Evolutionary conservation across 2,329 filamentous ascomycete species (phyloP).

Genomic region (Fusarium sp.): DNA sequence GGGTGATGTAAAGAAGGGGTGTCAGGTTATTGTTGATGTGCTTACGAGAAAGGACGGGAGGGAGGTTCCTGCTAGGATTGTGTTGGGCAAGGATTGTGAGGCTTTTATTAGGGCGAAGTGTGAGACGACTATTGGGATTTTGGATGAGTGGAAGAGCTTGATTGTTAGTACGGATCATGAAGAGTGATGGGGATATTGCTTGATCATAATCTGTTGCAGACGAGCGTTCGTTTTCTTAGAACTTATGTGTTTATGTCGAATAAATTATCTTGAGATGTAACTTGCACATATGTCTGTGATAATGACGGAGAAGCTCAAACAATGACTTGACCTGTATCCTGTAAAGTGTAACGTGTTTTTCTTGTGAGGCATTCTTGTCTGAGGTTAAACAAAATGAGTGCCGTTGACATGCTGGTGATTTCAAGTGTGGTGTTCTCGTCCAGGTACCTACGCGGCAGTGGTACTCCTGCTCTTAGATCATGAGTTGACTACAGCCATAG

Average conservation of each 20-base stretch:
- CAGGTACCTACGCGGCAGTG: not conserved
- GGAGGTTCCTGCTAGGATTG: conserved; percentile 64
- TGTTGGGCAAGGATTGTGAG: conserved; percentile 66
- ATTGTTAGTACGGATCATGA: conserved; percentile 41
- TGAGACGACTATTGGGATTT: conserved; percentile 53
- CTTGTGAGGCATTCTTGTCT: not conserved
- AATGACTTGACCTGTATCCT: not conserved
- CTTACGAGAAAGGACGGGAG: conserved; percentile 65
- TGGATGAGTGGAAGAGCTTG: conserved; percentile 62
- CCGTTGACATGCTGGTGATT: not conserved
- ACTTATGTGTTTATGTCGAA: not conserved
- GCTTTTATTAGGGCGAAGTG: conserved; percentile 57
- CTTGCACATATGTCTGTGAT: not conserved
- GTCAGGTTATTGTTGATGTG: conserved; percentile 65
- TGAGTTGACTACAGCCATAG: no score
- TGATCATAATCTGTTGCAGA: not conserved
- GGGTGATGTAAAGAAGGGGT: conserved; percentile 67
- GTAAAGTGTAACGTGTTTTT: not conserved
- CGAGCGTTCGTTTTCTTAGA: not conserved
- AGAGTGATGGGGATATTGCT: not conserved
- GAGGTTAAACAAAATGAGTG: not conserved
- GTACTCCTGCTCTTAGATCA: no score
- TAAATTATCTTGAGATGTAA: not conserved
- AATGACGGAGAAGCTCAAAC: not conserved
- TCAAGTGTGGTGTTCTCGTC: not conserved